Evolutionary conservation across 352 stramenopile species (phyloP).

Genomic region (Phytophthora nicotianae): DNA sequence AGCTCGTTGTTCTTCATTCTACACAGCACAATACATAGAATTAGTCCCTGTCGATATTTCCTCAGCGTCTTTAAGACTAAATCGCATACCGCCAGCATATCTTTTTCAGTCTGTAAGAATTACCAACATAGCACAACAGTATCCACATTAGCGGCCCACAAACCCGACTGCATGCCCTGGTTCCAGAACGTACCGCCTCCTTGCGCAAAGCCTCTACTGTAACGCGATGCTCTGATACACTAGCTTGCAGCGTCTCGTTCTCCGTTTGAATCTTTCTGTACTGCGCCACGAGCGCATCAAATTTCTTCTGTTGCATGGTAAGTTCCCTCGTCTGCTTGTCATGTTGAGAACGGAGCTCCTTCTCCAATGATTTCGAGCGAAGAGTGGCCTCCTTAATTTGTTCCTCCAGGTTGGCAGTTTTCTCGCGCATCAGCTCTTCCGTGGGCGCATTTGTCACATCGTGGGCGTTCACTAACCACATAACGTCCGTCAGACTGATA

Average conservation of each 20-base stretch:
- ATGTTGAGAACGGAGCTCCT: conserved; percentile 71
- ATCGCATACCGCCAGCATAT: conserved; percentile 74
- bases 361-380: conserved; percentile 72
- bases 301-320: conserved; percentile 75
- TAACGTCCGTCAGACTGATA: conserved; percentile 79
- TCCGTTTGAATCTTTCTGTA: conserved; percentile 86
- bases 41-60: conserved; percentile 2
- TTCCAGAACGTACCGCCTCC: conserved; percentile 65
- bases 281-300: conserved; percentile 75
- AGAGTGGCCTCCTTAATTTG: conserved; percentile 85
- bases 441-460: conserved; percentile 74
- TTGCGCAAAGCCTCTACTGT: conserved; percentile 82
- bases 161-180: not conserved
- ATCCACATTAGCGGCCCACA: conserved; percentile 11
- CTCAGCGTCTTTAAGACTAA: not conserved
- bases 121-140: conserved; percentile 15
- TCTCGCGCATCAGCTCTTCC: conserved; percentile 87
- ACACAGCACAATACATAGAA: conserved; percentile 7
- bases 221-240: conserved; percentile 59
- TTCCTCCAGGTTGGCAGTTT: conserved; percentile 89
- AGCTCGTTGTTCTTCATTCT: conserved; percentile 90
- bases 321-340: conserved; percentile 81
- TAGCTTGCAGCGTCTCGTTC: conserved; percentile 78
- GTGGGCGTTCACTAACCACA: conserved; percentile 85
- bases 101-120: conserved; percentile 78